These are phyloP conservation scores for Penstemon barbatus DNA, from an alignment of 257 asterid genomes.

Conservation along the genomic window DNA sequence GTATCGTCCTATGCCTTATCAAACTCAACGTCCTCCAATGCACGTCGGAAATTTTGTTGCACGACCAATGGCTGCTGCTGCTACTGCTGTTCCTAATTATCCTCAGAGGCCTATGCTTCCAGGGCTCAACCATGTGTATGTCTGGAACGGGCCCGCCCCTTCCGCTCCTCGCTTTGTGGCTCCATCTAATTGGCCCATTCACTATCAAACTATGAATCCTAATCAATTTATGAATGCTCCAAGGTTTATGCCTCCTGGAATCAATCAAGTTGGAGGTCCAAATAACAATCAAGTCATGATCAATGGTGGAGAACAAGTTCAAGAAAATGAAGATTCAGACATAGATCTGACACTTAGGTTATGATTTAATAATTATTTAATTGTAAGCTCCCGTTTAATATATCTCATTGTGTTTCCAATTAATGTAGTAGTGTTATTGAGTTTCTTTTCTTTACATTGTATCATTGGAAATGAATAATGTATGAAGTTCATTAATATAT, in stretches of 20 bases:
- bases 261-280: not conserved
- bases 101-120: too few relatives aligned
- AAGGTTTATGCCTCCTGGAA: too few relatives aligned
- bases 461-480: too few relatives aligned
- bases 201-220: not conserved
- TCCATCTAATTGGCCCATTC: not conserved
- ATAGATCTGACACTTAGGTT: slow-evolving; percentile 34
- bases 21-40: not conserved
- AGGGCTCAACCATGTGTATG: not conserved
- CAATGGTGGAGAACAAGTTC: not conserved
- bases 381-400: not conserved
- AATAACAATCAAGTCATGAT: not conserved
- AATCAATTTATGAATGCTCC: too few relatives aligned
- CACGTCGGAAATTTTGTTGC: too few relatives aligned
- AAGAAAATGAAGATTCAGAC: slow-evolving; percentile 11
- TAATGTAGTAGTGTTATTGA: too few relatives aligned
- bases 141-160: not conserved
- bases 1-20: not conserved
- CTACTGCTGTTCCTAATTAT: not conserved
- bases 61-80: not conserved
- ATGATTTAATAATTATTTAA: not conserved
- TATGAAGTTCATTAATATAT: too few relatives aligned
- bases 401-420: not conserved
- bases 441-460: too few relatives aligned
- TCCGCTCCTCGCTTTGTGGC: not conserved